Evolutionary conservation across 1,284 basidiomycete species (phyloP).

Genomic region (Inonotus hispidus): DNA sequence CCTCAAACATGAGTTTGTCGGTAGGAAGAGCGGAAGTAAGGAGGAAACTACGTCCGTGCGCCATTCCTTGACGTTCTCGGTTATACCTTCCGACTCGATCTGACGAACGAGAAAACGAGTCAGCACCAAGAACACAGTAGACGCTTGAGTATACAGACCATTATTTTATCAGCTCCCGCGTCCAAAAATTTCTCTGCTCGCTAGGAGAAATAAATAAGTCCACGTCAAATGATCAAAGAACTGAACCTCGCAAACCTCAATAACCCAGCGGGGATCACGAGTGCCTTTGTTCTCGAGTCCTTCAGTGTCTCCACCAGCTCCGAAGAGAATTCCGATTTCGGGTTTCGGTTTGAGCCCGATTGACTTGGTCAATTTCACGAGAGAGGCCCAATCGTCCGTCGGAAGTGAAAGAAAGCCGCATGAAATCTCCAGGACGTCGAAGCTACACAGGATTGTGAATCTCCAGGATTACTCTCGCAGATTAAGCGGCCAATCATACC

Average conservation of each 20-base stretch:
- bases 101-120: background rate
- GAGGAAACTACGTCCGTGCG: constrained; percentile 41
- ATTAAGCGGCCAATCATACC: constrained; percentile 23
- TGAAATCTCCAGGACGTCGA: constrained; percentile 41
- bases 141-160: constrained; percentile 20
- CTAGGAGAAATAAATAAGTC: background rate
- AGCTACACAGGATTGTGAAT: constrained; percentile 22
- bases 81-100: constrained; percentile 46
- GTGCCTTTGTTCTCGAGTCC: constrained; percentile 39
- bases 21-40: constrained; percentile 37
- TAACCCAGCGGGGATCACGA: constrained; percentile 38
- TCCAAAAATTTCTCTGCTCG: constrained; percentile 39
- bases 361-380: constrained; percentile 37
- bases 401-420: constrained; percentile 44
- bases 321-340: constrained; percentile 41
- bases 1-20: constrained; percentile 44
- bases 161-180: constrained; percentile 31
- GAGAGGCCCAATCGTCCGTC: constrained; percentile 37
- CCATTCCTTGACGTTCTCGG: constrained; percentile 40
- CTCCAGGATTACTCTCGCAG: background rate
- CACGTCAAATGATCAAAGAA: background rate
- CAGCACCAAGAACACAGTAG: background rate
- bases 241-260: constrained; percentile 24
- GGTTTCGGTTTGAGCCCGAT: constrained; percentile 42
- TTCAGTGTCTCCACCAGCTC: constrained; percentile 38